A percentile compares a stretch with the other conserved stretches of the same genome.
Evolutionary conservation across 805 yeast species (phyloP).

Genomic region (Saccharomycopsis babjevae): DNA sequence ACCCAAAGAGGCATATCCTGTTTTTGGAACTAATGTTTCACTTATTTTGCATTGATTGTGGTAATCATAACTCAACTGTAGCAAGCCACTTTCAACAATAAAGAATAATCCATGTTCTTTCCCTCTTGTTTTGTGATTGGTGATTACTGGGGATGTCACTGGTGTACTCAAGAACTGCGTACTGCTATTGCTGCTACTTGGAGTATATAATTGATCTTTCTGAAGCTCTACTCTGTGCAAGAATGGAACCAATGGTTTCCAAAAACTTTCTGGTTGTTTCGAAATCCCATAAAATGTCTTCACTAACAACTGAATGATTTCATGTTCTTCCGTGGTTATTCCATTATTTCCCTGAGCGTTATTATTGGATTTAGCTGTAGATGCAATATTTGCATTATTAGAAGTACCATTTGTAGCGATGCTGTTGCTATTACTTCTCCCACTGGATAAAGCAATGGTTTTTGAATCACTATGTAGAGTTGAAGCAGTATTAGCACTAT

Average conservation of each 20-base stretch:
- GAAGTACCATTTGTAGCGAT: background rate
- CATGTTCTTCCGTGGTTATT: constrained; percentile 22
- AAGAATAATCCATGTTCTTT: constrained; percentile 40
- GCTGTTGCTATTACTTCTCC: background rate
- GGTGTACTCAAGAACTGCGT: background rate
- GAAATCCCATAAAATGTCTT: constrained; percentile 56
- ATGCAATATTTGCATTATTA: background rate
- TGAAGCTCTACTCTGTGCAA: constrained; percentile 38
- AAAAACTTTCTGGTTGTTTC: constrained; percentile 37
- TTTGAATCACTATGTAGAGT: background rate
- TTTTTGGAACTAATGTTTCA: constrained; percentile 54
- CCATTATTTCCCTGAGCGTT: background rate
- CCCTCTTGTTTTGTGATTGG: constrained; percentile 22
- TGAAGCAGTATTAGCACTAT: background rate
- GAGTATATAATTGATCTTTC: constrained; percentile 32
- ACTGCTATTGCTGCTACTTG: background rate
- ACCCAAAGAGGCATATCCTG: constrained; percentile 62
- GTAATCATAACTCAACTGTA: constrained; percentile 37
- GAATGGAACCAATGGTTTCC: constrained; percentile 46
- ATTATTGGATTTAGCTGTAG: background rate
- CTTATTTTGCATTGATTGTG: constrained; percentile 33
- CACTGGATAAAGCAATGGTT: background rate
- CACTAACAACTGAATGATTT: constrained; percentile 33
- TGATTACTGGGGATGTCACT: background rate
- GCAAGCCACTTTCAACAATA: constrained; percentile 37